Evolutionary conservation across 2,329 filamentous ascomycete species (phyloP).

Genomic region (Sporothrix schenckii): DNA sequence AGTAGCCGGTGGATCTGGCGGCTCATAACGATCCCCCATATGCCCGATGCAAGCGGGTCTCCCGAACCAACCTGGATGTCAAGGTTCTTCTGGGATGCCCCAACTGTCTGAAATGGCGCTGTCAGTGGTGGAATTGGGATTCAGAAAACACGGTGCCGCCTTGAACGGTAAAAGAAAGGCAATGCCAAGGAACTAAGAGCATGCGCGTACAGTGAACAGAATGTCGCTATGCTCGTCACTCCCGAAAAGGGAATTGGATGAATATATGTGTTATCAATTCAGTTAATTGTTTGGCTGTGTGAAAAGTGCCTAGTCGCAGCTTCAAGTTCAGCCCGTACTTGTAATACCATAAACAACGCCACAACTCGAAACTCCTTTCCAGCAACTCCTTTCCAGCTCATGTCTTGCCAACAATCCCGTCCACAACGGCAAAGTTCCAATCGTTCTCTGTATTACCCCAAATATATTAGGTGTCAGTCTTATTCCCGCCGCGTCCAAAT

Average conservation of each 20-base stretch:
- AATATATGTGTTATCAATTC: neutral
- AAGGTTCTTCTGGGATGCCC: neutral
- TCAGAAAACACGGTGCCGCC: neutral
- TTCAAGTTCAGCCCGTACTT: neutral
- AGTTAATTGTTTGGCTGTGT: neutral
- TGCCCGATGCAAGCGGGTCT: neutral
- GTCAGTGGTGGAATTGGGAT: neutral
- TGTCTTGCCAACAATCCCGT: neutral
- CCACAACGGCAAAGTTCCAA: neutral
- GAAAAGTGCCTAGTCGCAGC: neutral
- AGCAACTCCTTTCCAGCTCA: neutral
- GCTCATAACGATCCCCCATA: neutral
- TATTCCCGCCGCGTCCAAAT: neutral
- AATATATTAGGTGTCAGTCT: neutral
- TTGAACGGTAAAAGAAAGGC: neutral
- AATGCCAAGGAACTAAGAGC: neutral
- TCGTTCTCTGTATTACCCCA: no score
- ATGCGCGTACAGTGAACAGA: conserved; percentile 1
- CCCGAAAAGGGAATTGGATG: neutral
- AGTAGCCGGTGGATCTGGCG: neutral
- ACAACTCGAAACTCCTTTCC: neutral
- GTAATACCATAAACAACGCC: neutral
- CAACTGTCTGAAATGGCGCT: neutral
- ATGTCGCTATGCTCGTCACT: neutral
- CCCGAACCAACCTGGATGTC: neutral